A percentile compares a stretch with the other conserved stretches of the same genome.
Evolutionary conservation across 495 filamentous ascomycete genomes (phyloP).

Genomic region (Rhizodiscina lignyota): DNA sequence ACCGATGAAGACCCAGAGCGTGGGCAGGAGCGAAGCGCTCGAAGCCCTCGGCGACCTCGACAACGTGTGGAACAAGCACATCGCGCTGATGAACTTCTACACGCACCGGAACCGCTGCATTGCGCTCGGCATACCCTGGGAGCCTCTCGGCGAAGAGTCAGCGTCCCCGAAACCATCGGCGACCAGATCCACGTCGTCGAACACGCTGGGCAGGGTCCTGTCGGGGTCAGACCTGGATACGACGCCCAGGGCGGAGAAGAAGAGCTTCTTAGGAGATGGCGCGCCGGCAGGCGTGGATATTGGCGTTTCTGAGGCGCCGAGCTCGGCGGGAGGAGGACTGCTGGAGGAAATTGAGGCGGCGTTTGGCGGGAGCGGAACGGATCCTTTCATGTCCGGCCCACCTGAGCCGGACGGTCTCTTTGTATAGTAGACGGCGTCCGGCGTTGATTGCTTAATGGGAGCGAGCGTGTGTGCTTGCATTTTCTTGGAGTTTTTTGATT

Average conservation of each 20-base stretch:
- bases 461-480: too few relatives aligned
- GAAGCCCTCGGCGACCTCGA: conserved; percentile 33
- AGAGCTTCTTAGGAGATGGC: conserved; percentile 13
- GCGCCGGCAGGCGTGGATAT: background rate
- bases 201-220: conserved; percentile 17
- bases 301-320: background rate
- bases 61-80: conserved; percentile 46
- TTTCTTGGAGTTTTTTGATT: too few relatives aligned
- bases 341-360: too few relatives aligned
- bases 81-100: conserved; percentile 36
- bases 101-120: conserved; percentile 46
- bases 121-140: conserved; percentile 25
- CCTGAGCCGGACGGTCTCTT: too few relatives aligned
- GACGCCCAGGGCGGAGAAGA: conserved; percentile 21
- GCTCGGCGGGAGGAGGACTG: too few relatives aligned
- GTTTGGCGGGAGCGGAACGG: too few relatives aligned
- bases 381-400: too few relatives aligned
- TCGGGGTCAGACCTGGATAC: conserved; percentile 19
- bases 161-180: conserved; percentile 16
- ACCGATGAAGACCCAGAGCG: too few relatives aligned
- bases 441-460: too few relatives aligned
- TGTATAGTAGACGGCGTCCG: too few relatives aligned
- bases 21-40: conserved; percentile 17
- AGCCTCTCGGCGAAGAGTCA: conserved; percentile 20
- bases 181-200: too few relatives aligned